These are phyloP conservation scores for Tolypocladium amazonense DNA, from an alignment of 2,329 filamentous ascomycete genomes.

Conservation along the genomic window DNA sequence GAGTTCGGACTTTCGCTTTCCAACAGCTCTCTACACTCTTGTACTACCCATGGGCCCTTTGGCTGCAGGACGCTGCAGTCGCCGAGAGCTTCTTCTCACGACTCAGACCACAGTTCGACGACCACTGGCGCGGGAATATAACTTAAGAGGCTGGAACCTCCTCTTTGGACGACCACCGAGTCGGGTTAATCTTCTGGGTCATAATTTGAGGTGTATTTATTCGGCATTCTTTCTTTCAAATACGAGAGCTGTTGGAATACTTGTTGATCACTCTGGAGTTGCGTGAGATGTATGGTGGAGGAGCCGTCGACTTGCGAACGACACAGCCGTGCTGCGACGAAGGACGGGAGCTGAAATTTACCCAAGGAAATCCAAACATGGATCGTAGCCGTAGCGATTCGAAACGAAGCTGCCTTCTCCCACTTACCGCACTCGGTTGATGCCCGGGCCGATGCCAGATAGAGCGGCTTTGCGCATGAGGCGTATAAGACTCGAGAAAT, in stretches of 20 bases:
- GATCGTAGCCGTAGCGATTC: neutral
- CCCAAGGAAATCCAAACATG: no score
- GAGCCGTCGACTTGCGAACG: no score
- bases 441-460: neutral
- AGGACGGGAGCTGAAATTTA: neutral
- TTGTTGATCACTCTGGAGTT: neutral
- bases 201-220: neutral
- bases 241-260: neutral
- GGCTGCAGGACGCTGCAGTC: neutral
- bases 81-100: slow-evolving; percentile 1
- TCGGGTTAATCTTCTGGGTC: neutral
- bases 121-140: neutral
- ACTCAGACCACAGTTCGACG: neutral
- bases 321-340: neutral
- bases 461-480: no score
- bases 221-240: neutral
- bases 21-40: neutral
- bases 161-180: neutral
- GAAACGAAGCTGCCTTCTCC: neutral
- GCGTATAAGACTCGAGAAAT: no score
- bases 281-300: neutral
- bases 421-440: neutral
- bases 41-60: neutral
- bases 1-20: neutral
- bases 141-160: neutral